phyloP scores from a whole-genome alignment of 2,329 filamentous ascomycete genomes.

The Ophiocordyceps robertsii region DNA sequence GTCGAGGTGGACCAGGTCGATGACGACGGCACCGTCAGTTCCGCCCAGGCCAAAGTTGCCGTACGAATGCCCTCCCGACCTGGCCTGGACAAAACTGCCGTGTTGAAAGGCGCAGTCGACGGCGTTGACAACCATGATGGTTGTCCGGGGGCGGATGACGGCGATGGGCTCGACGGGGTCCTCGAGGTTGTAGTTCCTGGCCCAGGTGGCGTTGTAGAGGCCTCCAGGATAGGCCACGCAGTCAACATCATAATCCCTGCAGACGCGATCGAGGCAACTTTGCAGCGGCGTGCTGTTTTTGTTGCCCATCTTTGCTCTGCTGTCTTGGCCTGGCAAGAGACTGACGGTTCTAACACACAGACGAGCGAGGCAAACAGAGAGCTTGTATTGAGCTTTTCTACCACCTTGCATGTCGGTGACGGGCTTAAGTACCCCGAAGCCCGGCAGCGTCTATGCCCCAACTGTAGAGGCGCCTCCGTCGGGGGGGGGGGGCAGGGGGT shows the following conservation, averaged over 20 bases:
- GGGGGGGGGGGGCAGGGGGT: too few relatives aligned
- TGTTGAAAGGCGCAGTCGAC: conserved; percentile 41
- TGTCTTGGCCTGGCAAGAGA: too few relatives aligned
- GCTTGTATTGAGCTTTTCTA: too few relatives aligned
- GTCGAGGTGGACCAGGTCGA: conserved; percentile 41
- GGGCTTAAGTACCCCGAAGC: too few relatives aligned
- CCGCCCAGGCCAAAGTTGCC: conserved; percentile 36
- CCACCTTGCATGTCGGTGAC: too few relatives aligned
- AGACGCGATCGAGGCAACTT: background rate
- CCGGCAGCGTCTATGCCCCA: too few relatives aligned
- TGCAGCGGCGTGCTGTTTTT: background rate
- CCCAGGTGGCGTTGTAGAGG: conserved; percentile 35
- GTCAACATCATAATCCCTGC: background rate
- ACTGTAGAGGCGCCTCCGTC: too few relatives aligned
- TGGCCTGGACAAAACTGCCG: conserved; percentile 43
- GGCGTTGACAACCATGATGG: conserved; percentile 40
- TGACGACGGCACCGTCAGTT: conserved; percentile 33
- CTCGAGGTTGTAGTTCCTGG: conserved; percentile 39
- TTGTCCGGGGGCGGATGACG: conserved; percentile 39
- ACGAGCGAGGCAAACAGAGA: too few relatives aligned
- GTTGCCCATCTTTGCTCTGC: too few relatives aligned
- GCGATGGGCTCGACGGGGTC: conserved; percentile 36
- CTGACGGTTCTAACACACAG: too few relatives aligned
- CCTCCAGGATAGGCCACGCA: background rate
- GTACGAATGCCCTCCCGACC: conserved; percentile 52